A percentile compares a stretch with the other conserved stretches of the same genome.
Conservation (phyloP, 768 basidiomycete genomes). For the Gyrodon lividus region DNA sequence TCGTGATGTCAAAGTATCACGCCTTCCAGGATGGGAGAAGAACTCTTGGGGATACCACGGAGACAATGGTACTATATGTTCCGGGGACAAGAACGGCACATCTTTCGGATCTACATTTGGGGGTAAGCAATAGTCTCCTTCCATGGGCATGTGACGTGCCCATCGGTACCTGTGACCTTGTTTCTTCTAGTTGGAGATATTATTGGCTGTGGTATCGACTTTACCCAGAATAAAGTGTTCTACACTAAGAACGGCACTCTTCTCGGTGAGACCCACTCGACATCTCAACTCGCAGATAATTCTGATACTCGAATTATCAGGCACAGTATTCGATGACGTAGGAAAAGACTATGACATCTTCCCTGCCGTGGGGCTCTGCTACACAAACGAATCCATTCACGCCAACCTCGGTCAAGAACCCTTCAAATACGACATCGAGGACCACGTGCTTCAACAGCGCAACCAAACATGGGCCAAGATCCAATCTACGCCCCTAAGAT, state of each 20-base stretch:
- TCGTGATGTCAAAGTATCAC: slow-evolving; percentile 60
- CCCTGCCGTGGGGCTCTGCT: slow-evolving; percentile 87
- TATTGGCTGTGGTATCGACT: slow-evolving; percentile 93
- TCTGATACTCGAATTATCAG: slow-evolving; percentile 34
- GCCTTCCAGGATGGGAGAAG: slow-evolving; percentile 84
- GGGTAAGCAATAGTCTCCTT: slow-evolving; percentile 46
- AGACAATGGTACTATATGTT: slow-evolving; percentile 81
- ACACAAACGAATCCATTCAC: slow-evolving; percentile 71
- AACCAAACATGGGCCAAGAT: slow-evolving; percentile 67
- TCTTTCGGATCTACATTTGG: slow-evolving; percentile 79
- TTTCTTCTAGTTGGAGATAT: slow-evolving; percentile 68
- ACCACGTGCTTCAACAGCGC: slow-evolving; percentile 72
- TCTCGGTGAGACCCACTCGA: slow-evolving; percentile 46
- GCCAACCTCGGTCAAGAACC: slow-evolving; percentile 87
- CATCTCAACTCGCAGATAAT: slow-evolving; percentile 9
- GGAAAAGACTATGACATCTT: slow-evolving; percentile 67
- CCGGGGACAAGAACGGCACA: slow-evolving; percentile 67
- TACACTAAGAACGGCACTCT: slow-evolving; percentile 86
- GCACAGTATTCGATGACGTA: slow-evolving; percentile 69
- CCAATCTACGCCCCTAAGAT: slow-evolving; percentile 53
- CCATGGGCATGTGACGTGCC: background rate
- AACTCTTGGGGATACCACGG: slow-evolving; percentile 92
- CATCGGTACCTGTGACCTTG: slow-evolving; percentile 2
- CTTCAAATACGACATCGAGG: slow-evolving; percentile 90
- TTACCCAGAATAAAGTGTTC: slow-evolving; percentile 74